These are phyloP conservation scores for Tolypocladium nubicola DNA, from an alignment of 2,329 filamentous ascomycete species.

Conservation along the genomic window DNA sequence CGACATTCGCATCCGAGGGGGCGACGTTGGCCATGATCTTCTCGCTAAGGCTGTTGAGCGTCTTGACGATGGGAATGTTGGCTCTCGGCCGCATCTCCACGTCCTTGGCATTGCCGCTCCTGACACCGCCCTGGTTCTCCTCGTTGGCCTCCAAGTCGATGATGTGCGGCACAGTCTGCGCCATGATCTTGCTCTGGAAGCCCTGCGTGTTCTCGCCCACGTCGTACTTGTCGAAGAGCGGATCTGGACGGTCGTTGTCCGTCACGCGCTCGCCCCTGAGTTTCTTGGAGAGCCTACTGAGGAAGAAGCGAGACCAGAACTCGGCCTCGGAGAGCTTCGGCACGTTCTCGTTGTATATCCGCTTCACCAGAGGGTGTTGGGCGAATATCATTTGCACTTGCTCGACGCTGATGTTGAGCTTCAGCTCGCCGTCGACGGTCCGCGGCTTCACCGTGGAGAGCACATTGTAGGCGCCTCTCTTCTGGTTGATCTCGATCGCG, in stretches of 20 bases:
- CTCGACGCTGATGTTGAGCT: slow-evolving; percentile 78
- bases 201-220: slow-evolving; percentile 54
- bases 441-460: slow-evolving; percentile 75
- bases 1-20: slow-evolving; percentile 60
- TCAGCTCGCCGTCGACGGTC: slow-evolving; percentile 43
- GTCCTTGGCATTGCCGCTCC: slow-evolving; percentile 75
- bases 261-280: slow-evolving; percentile 80
- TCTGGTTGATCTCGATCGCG: slow-evolving; percentile 80
- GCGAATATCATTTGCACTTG: slow-evolving; percentile 88
- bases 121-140: slow-evolving; percentile 79
- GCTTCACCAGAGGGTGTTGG: slow-evolving; percentile 83
- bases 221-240: slow-evolving; percentile 78
- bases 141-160: slow-evolving; percentile 93
- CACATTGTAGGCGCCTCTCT: slow-evolving; percentile 85
- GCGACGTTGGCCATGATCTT: slow-evolving; percentile 87
- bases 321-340: slow-evolving; percentile 67
- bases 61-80: slow-evolving; percentile 81
- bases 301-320: slow-evolving; percentile 93
- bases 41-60: slow-evolving; percentile 81
- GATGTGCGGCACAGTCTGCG: slow-evolving; percentile 69
- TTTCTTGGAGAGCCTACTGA: slow-evolving; percentile 82
- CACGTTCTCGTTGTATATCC: slow-evolving; percentile 88
- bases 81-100: slow-evolving; percentile 75
- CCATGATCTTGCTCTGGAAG: slow-evolving; percentile 41
- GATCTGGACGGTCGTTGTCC: slow-evolving; percentile 66